phyloP scores from a whole-genome alignment of 305 asterid species.

The Fraxinus floribunda region DNA sequence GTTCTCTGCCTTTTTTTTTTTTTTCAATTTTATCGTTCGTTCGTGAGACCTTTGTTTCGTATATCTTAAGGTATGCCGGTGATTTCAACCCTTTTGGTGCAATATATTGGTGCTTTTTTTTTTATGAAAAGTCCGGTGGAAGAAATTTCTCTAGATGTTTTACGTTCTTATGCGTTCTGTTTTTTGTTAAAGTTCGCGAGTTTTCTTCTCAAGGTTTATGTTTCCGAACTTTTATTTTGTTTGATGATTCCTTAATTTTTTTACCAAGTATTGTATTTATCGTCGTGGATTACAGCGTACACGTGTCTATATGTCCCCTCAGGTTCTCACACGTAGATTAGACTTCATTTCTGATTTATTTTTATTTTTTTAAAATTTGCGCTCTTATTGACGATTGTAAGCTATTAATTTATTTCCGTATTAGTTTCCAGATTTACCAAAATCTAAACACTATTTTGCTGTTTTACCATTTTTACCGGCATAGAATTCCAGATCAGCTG shows the following conservation, averaged over 20 bases:
- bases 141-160: background rate
- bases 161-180: background rate
- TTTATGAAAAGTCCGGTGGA: background rate
- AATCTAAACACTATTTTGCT: background rate
- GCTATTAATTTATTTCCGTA: background rate
- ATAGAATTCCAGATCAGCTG: background rate
- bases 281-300: background rate
- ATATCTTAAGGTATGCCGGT: slow-evolving; percentile 21
- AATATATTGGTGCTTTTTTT: background rate
- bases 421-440: background rate
- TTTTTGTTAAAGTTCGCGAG: background rate
- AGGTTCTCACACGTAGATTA: background rate
- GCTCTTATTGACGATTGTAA: background rate
- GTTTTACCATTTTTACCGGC: background rate
- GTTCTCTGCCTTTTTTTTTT: background rate
- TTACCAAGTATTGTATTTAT: background rate
- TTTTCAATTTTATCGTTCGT: background rate
- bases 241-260: background rate
- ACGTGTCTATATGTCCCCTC: background rate
- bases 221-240: background rate
- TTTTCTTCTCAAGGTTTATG: background rate
- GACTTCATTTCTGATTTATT: background rate
- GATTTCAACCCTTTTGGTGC: background rate
- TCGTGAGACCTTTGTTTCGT: background rate
- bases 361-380: background rate